phyloP scores from a whole-genome alignment of 2,329 filamentous ascomycete species.

The Stylonectria norvegica region DNA sequence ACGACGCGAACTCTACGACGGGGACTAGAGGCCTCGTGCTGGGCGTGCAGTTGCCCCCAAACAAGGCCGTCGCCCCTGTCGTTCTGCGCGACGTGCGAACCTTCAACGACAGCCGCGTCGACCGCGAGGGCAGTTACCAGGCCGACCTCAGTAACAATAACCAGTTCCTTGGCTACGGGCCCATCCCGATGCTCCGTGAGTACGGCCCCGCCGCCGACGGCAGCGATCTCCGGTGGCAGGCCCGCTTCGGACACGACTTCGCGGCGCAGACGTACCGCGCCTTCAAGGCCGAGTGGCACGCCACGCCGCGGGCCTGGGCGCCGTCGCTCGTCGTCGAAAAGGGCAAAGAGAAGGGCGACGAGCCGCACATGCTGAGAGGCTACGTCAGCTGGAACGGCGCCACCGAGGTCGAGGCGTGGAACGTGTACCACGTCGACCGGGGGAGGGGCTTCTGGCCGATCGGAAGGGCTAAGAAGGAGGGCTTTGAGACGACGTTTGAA shows the following conservation, averaged over 20 bases:
- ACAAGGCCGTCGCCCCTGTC: constrained; percentile 5
- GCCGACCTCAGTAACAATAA: constrained; percentile 18
- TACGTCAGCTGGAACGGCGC: constrained; percentile 28
- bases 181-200: constrained; percentile 23
- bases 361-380: constrained; percentile 2
- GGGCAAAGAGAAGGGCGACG: too few species aligned
- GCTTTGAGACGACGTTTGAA: constrained; percentile 27
- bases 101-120: too few species aligned
- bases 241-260: constrained; percentile 20
- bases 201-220: constrained; percentile 17
- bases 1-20: too few species aligned
- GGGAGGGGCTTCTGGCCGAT: constrained; percentile 1
- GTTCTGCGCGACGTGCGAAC: constrained; percentile 6
- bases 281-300: constrained; percentile 23
- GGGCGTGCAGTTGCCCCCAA: constrained; percentile 15
- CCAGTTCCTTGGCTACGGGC: constrained; percentile 22
- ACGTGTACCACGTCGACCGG: constrained; percentile 14
- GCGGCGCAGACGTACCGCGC: constrained; percentile 21
- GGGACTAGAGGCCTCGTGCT: constrained; percentile 14
- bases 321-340: constrained; percentile 17
- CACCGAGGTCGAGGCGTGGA: constrained; percentile 24
- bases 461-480: constrained; percentile 2
- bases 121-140: constrained; percentile 21
- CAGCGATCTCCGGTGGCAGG: constrained; percentile 24
- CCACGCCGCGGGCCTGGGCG: constrained; percentile 16